These are phyloP conservation scores for Coemansia sp. DNA, from an alignment of 192 early-diverging fungal genomes.

Conservation along the genomic window DNA sequence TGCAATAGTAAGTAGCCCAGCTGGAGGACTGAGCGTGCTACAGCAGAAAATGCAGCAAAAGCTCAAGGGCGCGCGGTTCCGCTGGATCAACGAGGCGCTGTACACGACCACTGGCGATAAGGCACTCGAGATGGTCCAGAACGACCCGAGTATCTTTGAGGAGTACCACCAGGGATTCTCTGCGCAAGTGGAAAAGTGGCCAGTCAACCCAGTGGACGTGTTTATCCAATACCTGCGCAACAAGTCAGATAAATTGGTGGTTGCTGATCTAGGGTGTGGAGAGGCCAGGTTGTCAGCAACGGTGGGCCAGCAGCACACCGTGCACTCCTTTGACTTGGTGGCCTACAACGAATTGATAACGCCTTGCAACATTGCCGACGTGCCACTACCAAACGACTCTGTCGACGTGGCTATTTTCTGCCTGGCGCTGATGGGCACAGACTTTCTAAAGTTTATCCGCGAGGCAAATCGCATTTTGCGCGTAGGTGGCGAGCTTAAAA, in stretches of 20 bases:
- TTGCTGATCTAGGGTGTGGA: slow-evolving; percentile 97
- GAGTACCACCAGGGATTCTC: slow-evolving; percentile 97
- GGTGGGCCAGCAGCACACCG: slow-evolving; percentile 64
- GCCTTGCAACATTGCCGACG: slow-evolving; percentile 92
- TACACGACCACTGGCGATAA: slow-evolving; percentile 85
- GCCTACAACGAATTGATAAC: slow-evolving; percentile 78
- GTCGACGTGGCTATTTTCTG: slow-evolving; percentile 92
- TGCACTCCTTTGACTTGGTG: slow-evolving; percentile 90
- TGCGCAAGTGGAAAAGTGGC: slow-evolving; percentile 90
- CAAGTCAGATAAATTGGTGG: slow-evolving; percentile 26
- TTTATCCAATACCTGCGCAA: slow-evolving; percentile 70
- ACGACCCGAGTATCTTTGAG: slow-evolving; percentile 88
- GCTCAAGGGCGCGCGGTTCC: slow-evolving; percentile 77
- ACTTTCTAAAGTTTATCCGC: slow-evolving; percentile 87
- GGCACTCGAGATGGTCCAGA: slow-evolving; percentile 76
- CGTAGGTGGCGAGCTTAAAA: slow-evolving; percentile 84
- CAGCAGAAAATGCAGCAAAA: slow-evolving; percentile 71
- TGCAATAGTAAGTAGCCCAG: not conserved
- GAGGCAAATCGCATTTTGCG: slow-evolving; percentile 86
- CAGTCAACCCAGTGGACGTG: slow-evolving; percentile 89
- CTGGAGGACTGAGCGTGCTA: slow-evolving; percentile 32
- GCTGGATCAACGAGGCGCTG: slow-evolving; percentile 94
- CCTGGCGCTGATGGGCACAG: slow-evolving; percentile 96
- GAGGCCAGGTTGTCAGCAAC: slow-evolving; percentile 85
- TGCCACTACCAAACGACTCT: slow-evolving; percentile 68